These are phyloP conservation scores for Parastagonospora avenae DNA, from an alignment of 2,329 filamentous ascomycete genomes.

Conservation along the genomic window DNA sequence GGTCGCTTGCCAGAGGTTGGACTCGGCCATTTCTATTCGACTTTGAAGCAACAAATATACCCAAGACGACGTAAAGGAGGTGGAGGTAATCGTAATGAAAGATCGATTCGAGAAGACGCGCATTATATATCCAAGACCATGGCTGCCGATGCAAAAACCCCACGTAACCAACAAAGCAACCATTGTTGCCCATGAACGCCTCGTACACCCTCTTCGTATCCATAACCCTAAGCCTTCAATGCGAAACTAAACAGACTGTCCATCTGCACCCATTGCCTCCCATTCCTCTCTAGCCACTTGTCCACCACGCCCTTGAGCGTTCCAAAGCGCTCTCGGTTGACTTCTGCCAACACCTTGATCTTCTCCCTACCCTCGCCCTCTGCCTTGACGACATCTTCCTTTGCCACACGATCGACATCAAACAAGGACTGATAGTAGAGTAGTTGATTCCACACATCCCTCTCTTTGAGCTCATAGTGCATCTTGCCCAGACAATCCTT, in stretches of 20 bases:
- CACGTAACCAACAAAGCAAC: background rate
- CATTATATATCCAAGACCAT: slow-evolving; percentile 4
- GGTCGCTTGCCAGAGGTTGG: background rate
- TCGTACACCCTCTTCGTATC: background rate
- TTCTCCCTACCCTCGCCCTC: slow-evolving; percentile 60
- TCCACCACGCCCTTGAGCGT: slow-evolving; percentile 80
- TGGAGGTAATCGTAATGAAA: slow-evolving; percentile 3
- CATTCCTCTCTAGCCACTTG: slow-evolving; percentile 85
- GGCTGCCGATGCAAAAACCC: background rate
- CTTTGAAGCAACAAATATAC: slow-evolving; percentile 15
- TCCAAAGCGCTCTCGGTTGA: slow-evolving; percentile 79
- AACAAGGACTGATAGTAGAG: slow-evolving; percentile 85
- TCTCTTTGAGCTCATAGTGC: slow-evolving; percentile 85
- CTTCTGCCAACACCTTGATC: slow-evolving; percentile 70
- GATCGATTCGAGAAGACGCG: slow-evolving; percentile 3
- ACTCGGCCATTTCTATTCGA: slow-evolving; percentile 3
- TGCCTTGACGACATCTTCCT: slow-evolving; percentile 59
- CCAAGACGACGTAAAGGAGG: slow-evolving; percentile 1
- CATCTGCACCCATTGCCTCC: slow-evolving; percentile 92
- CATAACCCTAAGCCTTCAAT: slow-evolving; percentile 30
- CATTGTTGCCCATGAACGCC: background rate
- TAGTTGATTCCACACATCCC: slow-evolving; percentile 92
- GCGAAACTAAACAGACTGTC: slow-evolving; percentile 77
- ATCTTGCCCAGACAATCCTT: slow-evolving; percentile 85
- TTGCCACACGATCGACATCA: slow-evolving; percentile 82